Evolutionary conservation across 257 asterid genomes (phyloP), one percentile per base, ranked within the genome.

Genomic region (Penstemon eatonii): DNA sequence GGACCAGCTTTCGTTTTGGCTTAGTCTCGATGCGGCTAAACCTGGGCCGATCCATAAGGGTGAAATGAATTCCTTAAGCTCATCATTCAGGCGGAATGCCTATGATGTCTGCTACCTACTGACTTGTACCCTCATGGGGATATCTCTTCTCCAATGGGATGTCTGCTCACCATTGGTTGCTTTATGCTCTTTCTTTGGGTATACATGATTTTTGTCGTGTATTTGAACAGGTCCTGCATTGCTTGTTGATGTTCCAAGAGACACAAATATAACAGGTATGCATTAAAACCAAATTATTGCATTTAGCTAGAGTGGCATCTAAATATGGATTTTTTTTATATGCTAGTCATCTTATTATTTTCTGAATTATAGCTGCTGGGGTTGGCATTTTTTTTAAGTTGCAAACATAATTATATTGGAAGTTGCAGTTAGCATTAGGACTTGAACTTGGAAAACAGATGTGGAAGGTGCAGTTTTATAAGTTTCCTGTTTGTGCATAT

Each of bases 211-310:
- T 42, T 57, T 25, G 54, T 62, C 4, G 39, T 65, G 62, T 67
- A 64, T 68, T 68, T 71, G 66, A 67, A 60, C 91, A 93, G 99
- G 99, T 45, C 88, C 81, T 12, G 99, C 91, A 7, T 66, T 93
- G 78, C 80, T 93, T 42, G 85, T 93, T 73, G 99, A 90, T 76
- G 97, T 89, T 78, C 97, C 99, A 25, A 85, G 96, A 63, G 86
- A 88, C 87, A 81, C 78, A 71, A 93, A 93, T 75, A 75, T 90
- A 66, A 94, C 97, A 9, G 99, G 99, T 90, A 85, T 63, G 62
- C 47, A 41, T 38, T 54, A 49, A 12, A 42, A 19, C 45, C 41
- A 44, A 50, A 45, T 7, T 25, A 10, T 41, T 42, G 3, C 36
- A 11, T 43, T 5, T 15, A 8, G 0, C 6, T 46, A 12, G 52